These are phyloP conservation scores for Leccinellum luteum DNA, from an alignment of 768 basidiomycete species.

Conservation along the genomic window DNA sequence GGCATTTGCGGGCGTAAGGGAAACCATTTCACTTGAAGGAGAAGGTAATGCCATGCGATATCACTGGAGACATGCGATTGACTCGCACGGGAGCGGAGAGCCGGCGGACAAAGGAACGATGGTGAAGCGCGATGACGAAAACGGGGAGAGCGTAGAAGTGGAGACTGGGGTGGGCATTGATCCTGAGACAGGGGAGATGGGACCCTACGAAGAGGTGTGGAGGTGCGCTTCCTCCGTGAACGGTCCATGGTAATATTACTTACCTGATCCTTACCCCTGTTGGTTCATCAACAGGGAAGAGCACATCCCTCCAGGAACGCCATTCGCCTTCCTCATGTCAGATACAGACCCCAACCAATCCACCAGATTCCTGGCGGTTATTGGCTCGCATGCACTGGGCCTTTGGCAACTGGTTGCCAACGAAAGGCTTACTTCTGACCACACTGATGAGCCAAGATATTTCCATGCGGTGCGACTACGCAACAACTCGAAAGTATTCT, in stretches of 20 bases:
- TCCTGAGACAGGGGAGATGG: conserved; percentile 14
- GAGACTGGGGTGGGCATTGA: conserved; percentile 13
- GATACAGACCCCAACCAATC: conserved; percentile 7
- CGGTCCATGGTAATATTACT: neutral
- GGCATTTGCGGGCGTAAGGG: conserved; percentile 16
- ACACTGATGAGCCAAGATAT: neutral
- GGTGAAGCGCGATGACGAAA: neutral
- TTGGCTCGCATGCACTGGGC: conserved; percentile 17
- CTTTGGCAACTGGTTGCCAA: conserved; percentile 2
- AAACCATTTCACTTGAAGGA: conserved; percentile 3
- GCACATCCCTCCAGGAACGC: neutral
- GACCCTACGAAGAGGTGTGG: conserved; percentile 21
- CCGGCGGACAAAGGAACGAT: conserved; percentile 15
- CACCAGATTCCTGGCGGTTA: conserved; percentile 17
- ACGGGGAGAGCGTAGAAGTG: conserved; percentile 12
- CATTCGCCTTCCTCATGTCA: conserved; percentile 19
- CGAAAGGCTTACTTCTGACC: neutral
- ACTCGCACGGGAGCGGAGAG: conserved; percentile 12
- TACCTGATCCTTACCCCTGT: neutral
- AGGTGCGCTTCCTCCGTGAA: conserved; percentile 8
- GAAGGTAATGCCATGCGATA: conserved; percentile 6
- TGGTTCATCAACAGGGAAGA: conserved; percentile 5
- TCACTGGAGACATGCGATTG: conserved; percentile 16
- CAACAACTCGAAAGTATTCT: conserved; percentile 6
- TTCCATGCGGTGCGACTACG: conserved; percentile 9